Base-by-base conservation (phyloP, 331 rosid genomes). In the Rhamnella rubrinervis region DNA sequence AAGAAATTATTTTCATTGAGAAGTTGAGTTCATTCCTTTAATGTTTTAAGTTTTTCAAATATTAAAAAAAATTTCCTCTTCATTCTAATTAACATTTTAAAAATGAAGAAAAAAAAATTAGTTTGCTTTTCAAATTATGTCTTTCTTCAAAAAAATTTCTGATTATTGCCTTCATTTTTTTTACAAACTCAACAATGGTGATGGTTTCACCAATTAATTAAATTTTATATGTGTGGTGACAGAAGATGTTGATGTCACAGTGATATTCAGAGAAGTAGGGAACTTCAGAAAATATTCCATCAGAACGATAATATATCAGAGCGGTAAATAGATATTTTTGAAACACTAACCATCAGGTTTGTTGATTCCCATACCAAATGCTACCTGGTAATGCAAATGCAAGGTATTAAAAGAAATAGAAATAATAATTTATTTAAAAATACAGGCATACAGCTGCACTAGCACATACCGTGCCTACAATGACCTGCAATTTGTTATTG, bases 341-440 rank as follows among this genome's bases (percentile, higher is more conserved):
- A 75, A 69, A 67, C 63, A 85, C 98, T 85, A 81, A 93, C 96
- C 98, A 83, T 93, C 98, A 60, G 97, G 98, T 80, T 93, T 93
- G 81, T 93, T 91, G 88, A 93, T 93, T 83, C 98, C 98, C 98
- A 93, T 93, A 65, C 98, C 98, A 81, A 93, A 93, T 62, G 98
- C 98, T 47, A 93, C 97, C 98, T 93, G 46, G 85, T 71, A 93
- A 84, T 51, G 63, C 41, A 77, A 70, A 76, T 59, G 57, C 53
- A 71, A 71, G 58, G 41, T 28, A 63, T 49, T 59, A 53, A 66
- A 31, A 26, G 47, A 41, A 51, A 44, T 26, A 19, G 3, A 49
- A n/a, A 17, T 28, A 13, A 51, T 47, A 66, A 16, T 49, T 55
- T 23, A 21, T 5, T 12, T 49, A 21, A 28, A 61, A 38, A 64